Evolutionary conservation across 2,329 filamentous ascomycete species (phyloP).

Genomic region (Chaetomium sp.): DNA sequence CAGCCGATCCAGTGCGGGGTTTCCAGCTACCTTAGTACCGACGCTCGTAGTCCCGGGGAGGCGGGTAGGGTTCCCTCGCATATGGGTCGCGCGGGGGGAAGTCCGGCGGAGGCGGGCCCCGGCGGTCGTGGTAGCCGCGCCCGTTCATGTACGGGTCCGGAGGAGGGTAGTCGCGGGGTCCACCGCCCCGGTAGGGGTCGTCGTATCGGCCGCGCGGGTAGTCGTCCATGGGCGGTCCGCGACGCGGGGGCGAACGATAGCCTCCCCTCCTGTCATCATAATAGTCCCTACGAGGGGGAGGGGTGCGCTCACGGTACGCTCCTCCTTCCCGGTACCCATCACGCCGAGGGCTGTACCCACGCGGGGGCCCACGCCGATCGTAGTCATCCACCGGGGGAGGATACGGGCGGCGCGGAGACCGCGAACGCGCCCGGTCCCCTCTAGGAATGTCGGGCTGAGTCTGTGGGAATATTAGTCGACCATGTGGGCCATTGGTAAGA

Average conservation of each 20-base stretch:
- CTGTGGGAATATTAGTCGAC: conserved; percentile 12
- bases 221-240: conserved; percentile 65
- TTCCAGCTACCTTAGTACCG: conserved; percentile 18
- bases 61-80: conserved; percentile 27
- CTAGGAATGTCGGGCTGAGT: conserved; percentile 38
- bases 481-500: neutral
- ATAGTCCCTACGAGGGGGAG: conserved; percentile 64
- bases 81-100: conserved; percentile 36
- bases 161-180: conserved; percentile 50
- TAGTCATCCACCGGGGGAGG: conserved; percentile 69
- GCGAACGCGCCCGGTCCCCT: conserved; percentile 73
- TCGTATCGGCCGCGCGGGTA: conserved; percentile 66
- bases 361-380: conserved; percentile 69
- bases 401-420: conserved; percentile 63
- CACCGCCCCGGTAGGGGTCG: conserved; percentile 60
- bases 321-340: conserved; percentile 59
- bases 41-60: conserved; percentile 27
- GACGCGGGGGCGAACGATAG: conserved; percentile 74
- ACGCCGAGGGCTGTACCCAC: conserved; percentile 78
- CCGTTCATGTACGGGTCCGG: conserved; percentile 57
- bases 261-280: conserved; percentile 71
- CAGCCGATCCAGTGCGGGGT: too few species aligned
- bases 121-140: conserved; percentile 53
- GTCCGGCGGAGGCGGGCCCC: conserved; percentile 40
- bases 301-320: conserved; percentile 76